A percentile compares a stretch with the other conserved stretches of the same genome.
Conservation (phyloP, 192 early-diverging fungal species). For the Entomortierella lignicola region DNA sequence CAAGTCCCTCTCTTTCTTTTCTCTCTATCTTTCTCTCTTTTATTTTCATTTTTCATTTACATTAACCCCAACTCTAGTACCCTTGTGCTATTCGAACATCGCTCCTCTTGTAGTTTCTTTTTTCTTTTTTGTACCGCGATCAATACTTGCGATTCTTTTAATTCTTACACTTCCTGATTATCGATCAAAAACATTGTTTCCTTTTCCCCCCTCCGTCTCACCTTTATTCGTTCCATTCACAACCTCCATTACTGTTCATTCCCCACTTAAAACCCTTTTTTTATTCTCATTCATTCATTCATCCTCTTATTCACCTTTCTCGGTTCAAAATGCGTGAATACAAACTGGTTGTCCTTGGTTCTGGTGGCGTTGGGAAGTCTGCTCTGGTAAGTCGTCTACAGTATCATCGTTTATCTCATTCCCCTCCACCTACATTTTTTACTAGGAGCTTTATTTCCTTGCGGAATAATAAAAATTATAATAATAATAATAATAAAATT, state of each 20-base stretch:
- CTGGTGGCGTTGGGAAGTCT: constrained; percentile 90
- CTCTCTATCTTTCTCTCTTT: neutral
- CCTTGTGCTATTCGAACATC: neutral
- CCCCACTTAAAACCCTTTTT: too few species aligned
- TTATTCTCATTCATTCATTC: neutral
- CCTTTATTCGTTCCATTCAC: neutral
- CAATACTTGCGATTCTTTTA: neutral
- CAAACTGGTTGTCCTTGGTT: constrained; percentile 95
- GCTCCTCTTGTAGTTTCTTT: neutral
- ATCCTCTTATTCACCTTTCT: neutral
- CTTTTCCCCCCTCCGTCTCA: neutral
- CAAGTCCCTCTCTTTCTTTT: neutral
- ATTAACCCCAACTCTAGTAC: neutral
- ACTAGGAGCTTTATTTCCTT: too few species aligned
- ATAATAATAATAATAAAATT: neutral
- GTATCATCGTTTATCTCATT: neutral
- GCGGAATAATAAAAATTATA: too few species aligned
- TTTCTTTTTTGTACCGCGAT: neutral
- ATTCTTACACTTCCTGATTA: neutral
- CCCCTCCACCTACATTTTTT: neutral
- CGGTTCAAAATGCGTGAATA: constrained; percentile 91
- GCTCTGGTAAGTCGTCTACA: constrained; percentile 68
- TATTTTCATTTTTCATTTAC: constrained; percentile 1
- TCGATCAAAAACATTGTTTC: neutral
- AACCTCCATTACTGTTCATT: neutral